These are phyloP conservation scores for Farysia itapuensis DNA, from an alignment of 1,284 basidiomycete species.

Conservation along the genomic window DNA sequence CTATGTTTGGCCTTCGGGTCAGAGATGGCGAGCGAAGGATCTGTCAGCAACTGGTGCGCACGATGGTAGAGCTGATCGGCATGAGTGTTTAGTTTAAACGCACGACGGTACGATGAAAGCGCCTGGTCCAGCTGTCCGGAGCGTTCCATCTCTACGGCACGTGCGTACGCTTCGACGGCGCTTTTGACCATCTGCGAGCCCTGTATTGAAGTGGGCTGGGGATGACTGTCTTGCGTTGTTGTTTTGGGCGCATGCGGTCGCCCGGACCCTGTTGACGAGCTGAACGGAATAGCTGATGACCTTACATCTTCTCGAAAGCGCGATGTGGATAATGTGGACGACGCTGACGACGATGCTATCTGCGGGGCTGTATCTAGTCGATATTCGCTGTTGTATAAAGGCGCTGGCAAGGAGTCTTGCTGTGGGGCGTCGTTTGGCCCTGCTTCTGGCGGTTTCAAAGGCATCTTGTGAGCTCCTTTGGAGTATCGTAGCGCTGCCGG, in stretches of 20 bases:
- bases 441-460: neutral
- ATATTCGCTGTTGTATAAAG: slow-evolving; percentile 8
- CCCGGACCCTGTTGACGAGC: slow-evolving; percentile 3
- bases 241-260: slow-evolving; percentile 2
- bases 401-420: slow-evolving; percentile 6
- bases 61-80: slow-evolving; percentile 48
- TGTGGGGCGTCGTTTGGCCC: no score
- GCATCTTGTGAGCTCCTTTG: slow-evolving; percentile 29
- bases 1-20: slow-evolving; percentile 16
- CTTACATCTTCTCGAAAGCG: slow-evolving; percentile 10
- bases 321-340: neutral
- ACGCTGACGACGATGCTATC: neutral
- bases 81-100: slow-evolving; percentile 44
- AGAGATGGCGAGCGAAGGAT: slow-evolving; percentile 12
- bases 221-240: neutral
- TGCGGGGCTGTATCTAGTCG: slow-evolving; percentile 1
- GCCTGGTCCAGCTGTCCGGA: slow-evolving; percentile 43
- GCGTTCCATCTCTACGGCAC: slow-evolving; percentile 45
- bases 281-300: slow-evolving; percentile 11
- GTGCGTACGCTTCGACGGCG: slow-evolving; percentile 40
- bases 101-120: slow-evolving; percentile 37
- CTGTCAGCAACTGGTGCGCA: slow-evolving; percentile 35
- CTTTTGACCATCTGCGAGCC: slow-evolving; percentile 27
- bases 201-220: neutral
- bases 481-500: slow-evolving; percentile 41